Evolutionary conservation across 345 rosid species (phyloP).

Genomic region (Anastatica hierochuntica): DNA sequence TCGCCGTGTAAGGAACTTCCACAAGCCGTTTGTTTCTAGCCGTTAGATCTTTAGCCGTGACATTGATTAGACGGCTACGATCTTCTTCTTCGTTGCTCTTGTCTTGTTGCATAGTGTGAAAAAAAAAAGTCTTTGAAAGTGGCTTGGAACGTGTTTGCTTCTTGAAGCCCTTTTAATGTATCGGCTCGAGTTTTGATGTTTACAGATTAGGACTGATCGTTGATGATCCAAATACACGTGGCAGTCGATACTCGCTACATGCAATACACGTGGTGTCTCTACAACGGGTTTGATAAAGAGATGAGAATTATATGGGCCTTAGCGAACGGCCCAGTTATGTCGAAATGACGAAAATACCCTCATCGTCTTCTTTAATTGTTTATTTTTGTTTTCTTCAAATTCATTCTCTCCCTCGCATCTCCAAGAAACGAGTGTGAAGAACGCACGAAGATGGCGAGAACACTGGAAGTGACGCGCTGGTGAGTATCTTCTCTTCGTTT

Average conservation of each 20-base stretch:
- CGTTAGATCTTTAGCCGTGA: conserved; percentile 34
- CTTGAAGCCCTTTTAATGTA: not conserved
- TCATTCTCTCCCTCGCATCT: conserved; percentile 3
- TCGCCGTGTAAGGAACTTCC: conserved; percentile 65
- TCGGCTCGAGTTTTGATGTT: conserved; percentile 5
- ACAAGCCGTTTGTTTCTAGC: conserved; percentile 44
- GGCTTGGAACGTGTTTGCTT: not conserved
- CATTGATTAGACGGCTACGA: conserved; percentile 18
- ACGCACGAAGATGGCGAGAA: conserved; percentile 14
- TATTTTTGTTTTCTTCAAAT: not conserved
- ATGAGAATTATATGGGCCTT: not conserved
- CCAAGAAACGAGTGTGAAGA: conserved; percentile 9
- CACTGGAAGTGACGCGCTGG: conserved; percentile 8
- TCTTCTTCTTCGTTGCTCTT: conserved; percentile 14
- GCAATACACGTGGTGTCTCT: not conserved
- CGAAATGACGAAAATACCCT: not conserved
- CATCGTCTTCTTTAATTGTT: not conserved
- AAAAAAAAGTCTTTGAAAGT: not conserved
- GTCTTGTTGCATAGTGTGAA: conserved; percentile 23
- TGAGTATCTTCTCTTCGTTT: not conserved
- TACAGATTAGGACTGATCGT: conserved; percentile 15
- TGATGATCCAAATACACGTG: conserved; percentile 15
- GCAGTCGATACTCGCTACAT: conserved; percentile 1
- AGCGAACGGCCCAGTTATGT: not conserved
- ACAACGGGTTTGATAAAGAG: not conserved